Evolutionary conservation across 2,329 filamentous ascomycete genomes (phyloP).

Genomic region (Cyclaneusma minus): DNA sequence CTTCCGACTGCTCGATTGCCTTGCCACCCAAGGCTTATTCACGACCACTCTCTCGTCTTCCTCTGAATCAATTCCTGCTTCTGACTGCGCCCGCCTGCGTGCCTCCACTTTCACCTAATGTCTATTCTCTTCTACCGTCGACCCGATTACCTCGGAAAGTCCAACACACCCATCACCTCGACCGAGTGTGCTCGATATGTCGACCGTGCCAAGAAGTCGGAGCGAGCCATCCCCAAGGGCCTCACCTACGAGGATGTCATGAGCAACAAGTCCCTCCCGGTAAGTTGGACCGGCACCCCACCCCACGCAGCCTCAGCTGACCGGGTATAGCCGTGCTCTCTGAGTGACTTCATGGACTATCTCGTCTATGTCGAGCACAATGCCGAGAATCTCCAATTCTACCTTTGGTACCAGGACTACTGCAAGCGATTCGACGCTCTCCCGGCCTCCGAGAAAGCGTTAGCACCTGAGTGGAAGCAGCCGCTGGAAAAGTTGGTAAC

Average conservation of each 20-base stretch:
- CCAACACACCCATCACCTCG: constrained; percentile 10
- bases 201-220: constrained; percentile 13
- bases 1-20: too few relatives aligned
- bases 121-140: constrained; percentile 17
- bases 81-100: constrained; percentile 3
- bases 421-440: constrained; percentile 30
- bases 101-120: constrained; percentile 7
- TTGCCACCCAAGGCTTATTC: too few relatives aligned
- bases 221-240: constrained; percentile 48
- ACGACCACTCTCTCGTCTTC: too few relatives aligned
- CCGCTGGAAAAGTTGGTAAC: too few relatives aligned
- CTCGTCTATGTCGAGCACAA: constrained; percentile 64
- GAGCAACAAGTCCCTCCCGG: constrained; percentile 60
- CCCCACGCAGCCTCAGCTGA: neutral
- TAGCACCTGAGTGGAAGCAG: constrained; percentile 59
- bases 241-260: constrained; percentile 67
- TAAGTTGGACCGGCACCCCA: constrained; percentile 28
- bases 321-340: constrained; percentile 49
- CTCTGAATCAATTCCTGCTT: constrained; percentile 11
- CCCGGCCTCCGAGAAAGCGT: constrained; percentile 25
- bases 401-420: constrained; percentile 44
- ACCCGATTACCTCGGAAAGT: constrained; percentile 13
- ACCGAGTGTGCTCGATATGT: constrained; percentile 12
- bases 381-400: constrained; percentile 70
- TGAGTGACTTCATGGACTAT: constrained; percentile 75